Percentiles rank a stretch among this genome's conserved stretches.
Evolutionary conservation across 495 filamentous ascomycete genomes (phyloP).

Genomic region (Niebla homalea): DNA sequence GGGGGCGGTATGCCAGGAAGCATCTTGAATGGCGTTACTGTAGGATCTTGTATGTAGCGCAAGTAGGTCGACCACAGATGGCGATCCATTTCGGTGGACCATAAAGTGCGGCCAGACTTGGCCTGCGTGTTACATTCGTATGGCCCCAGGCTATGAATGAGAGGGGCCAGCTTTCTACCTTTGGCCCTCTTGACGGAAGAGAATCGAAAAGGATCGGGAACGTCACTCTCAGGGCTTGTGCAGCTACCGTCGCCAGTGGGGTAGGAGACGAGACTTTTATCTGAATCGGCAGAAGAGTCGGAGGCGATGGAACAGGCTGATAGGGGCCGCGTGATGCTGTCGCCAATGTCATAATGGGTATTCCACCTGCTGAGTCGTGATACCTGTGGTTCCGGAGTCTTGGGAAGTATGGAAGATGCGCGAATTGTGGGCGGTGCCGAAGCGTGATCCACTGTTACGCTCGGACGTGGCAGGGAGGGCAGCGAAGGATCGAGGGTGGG

Average conservation of each 20-base stretch:
- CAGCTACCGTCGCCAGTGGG: slow-evolving; percentile 54
- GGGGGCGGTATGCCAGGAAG: slow-evolving; percentile 77
- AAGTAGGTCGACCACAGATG: slow-evolving; percentile 89
- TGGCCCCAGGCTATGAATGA: slow-evolving; percentile 12
- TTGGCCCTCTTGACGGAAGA: slow-evolving; percentile 24
- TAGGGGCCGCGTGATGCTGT: slow-evolving; percentile 37
- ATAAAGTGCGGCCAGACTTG: slow-evolving; percentile 24
- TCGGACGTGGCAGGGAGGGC: slow-evolving; percentile 9
- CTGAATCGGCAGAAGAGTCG: slow-evolving; percentile 57
- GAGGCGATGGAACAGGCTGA: slow-evolving; percentile 51
- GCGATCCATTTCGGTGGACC: slow-evolving; percentile 83
- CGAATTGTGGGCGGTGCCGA: slow-evolving; percentile 36
- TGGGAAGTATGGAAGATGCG: slow-evolving; percentile 40
- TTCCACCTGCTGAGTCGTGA: slow-evolving; percentile 24
- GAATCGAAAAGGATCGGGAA: slow-evolving; percentile 40
- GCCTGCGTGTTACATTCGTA: slow-evolving; percentile 3
- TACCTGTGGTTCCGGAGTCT: slow-evolving; percentile 49
- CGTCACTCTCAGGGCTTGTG: slow-evolving; percentile 52
- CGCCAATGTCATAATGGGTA: slow-evolving; percentile 23
- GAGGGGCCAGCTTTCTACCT: slow-evolving; percentile 26
- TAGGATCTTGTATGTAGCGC: slow-evolving; percentile 79
- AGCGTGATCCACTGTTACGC: slow-evolving; percentile 23
- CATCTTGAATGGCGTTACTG: slow-evolving; percentile 85
- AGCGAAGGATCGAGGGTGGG: slow-evolving; percentile 13
- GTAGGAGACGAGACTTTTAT: slow-evolving; percentile 50